A percentile compares a stretch with the other conserved stretches of the same genome.
These are phyloP conservation scores for Metschnikowia noctiluminum DNA, from an alignment of 805 yeast species.

Conservation along the genomic window DNA sequence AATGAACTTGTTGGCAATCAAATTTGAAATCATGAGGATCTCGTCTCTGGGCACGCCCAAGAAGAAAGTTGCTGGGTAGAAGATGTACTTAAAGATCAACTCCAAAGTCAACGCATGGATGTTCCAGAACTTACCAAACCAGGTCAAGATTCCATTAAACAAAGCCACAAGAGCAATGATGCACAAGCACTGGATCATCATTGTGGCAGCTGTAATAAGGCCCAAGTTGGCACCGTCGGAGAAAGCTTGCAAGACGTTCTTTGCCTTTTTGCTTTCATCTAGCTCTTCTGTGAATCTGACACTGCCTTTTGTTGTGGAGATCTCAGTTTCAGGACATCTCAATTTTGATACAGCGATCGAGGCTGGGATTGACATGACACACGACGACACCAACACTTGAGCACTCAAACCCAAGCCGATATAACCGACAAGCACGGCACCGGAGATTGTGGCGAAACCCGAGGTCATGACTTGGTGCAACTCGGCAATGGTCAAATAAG, in stretches of 20 bases:
- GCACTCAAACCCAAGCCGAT: conserved; percentile 61
- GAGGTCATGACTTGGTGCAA: conserved; percentile 60
- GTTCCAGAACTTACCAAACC: conserved; percentile 65
- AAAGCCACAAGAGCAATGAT: conserved; percentile 58
- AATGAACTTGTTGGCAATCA: conserved; percentile 55
- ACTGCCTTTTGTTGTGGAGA: conserved; percentile 47
- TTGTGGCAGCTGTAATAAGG: conserved; percentile 51
- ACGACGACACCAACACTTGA: conserved; percentile 60
- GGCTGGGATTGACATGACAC: conserved; percentile 69
- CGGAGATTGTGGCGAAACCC: conserved; percentile 63
- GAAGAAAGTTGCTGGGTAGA: conserved; percentile 59
- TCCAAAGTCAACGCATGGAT: conserved; percentile 50
- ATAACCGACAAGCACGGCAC: conserved; percentile 60
- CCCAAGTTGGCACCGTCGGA: conserved; percentile 59
- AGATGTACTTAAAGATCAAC: conserved; percentile 53
- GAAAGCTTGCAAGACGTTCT: conserved; percentile 55
- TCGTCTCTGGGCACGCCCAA: conserved; percentile 46
- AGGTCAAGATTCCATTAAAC: conserved; percentile 51
- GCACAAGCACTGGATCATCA: conserved; percentile 57
- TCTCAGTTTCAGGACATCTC: conserved; percentile 58
- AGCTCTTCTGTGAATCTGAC: conserved; percentile 46
- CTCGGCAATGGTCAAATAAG: conserved; percentile 57
- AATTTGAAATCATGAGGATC: conserved; percentile 46
- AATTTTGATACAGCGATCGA: conserved; percentile 58
- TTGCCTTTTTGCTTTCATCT: conserved; percentile 32